Percentiles rank a stretch among this genome's conserved stretches.
Conservation (phyloP, 179 eudicot species). For the Vitellaria paradoxa region DNA sequence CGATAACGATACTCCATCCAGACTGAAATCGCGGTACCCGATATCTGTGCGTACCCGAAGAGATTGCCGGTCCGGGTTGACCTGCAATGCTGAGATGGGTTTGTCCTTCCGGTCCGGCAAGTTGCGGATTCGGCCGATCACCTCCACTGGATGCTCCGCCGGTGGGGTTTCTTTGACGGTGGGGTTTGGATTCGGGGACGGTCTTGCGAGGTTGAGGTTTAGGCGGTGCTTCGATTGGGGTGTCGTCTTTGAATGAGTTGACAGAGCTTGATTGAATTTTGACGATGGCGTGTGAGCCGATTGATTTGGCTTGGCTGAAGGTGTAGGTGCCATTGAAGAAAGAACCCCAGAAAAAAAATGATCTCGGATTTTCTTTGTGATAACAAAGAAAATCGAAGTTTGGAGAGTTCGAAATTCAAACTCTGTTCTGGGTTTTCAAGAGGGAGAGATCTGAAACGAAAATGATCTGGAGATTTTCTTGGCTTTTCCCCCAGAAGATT, state of each 20-base stretch:
- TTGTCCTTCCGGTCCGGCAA: constrained; percentile 42
- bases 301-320: constrained; percentile 19
- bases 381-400: neutral
- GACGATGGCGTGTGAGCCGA: constrained; percentile 17
- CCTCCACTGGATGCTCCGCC: constrained; percentile 90
- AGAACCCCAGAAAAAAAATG: neutral
- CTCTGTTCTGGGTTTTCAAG: neutral
- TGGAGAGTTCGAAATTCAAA: neutral
- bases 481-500: neutral
- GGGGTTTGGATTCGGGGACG: constrained; percentile 51
- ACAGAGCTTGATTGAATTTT: constrained; percentile 32
- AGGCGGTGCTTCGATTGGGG: constrained; percentile 28
- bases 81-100: constrained; percentile 37
- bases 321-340: constrained; percentile 62
- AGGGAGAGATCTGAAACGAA: neutral
- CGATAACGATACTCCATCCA: constrained; percentile 83
- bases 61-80: constrained; percentile 45
- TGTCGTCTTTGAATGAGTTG: constrained; percentile 51
- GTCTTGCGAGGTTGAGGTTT: constrained; percentile 45
- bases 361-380: neutral
- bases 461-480: neutral
- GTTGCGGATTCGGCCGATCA: constrained; percentile 76
- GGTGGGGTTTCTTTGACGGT: constrained; percentile 34
- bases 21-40: constrained; percentile 81
- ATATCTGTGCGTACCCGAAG: constrained; percentile 72